These are phyloP conservation scores for Alternaria triticimaculans DNA, from an alignment of 2,329 filamentous ascomycete species.

Conservation along the genomic window DNA sequence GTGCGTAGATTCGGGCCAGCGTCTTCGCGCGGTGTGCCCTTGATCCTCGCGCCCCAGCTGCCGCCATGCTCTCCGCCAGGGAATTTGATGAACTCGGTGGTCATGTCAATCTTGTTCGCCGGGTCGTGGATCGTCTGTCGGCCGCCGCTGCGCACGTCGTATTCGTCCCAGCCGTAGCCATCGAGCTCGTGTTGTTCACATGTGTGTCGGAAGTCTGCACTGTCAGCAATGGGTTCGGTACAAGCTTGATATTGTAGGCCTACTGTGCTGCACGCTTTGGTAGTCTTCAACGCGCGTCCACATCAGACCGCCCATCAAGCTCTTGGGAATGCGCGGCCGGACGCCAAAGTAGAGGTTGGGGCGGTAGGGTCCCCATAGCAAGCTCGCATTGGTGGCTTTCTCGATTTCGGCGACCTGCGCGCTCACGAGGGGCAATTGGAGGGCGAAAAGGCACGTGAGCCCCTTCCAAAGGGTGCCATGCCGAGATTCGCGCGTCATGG, in stretches of 20 bases:
- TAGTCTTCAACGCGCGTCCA: constrained; percentile 89
- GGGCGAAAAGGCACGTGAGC: constrained; percentile 28
- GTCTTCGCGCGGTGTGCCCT: constrained; percentile 76
- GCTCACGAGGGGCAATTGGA: constrained; percentile 31
- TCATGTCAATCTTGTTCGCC: constrained; percentile 86
- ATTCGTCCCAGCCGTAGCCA: constrained; percentile 98
- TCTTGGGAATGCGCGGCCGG: constrained; percentile 79
- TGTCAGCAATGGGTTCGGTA: constrained; percentile 14
- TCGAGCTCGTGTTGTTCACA: constrained; percentile 96
- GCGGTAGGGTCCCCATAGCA: constrained; percentile 95
- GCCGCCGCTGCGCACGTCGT: constrained; percentile 86
- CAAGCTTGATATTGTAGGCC: constrained; percentile 39
- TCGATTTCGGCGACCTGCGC: constrained; percentile 48
- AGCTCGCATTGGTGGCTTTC: constrained; percentile 73
- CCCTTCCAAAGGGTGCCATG: constrained; percentile 27
- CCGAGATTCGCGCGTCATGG: constrained; percentile 35
- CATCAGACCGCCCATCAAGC: constrained; percentile 81
- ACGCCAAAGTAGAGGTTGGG: constrained; percentile 95
- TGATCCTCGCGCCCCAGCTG: constrained; percentile 89
- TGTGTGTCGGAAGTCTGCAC: constrained; percentile 82
- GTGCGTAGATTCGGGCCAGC: constrained; percentile 72
- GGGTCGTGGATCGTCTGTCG: constrained; percentile 90
- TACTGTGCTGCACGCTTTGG: constrained; percentile 75
- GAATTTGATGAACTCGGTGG: constrained; percentile 91
- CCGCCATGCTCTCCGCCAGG: constrained; percentile 85